phyloP scores from a whole-genome alignment of 192 early-diverging fungal genomes.

The Backusella australiensis region DNA sequence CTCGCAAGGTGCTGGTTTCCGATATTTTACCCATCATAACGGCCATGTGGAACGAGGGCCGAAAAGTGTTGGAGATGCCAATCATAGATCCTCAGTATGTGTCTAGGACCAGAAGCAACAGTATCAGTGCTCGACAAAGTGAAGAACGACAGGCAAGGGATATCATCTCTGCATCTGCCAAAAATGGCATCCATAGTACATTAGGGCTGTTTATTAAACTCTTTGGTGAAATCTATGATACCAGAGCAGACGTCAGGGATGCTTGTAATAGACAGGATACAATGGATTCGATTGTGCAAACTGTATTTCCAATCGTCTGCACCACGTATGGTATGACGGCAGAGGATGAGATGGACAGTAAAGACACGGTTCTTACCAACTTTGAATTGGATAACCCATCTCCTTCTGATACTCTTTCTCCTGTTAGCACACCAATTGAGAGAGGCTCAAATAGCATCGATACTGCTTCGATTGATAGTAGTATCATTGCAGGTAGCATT shows the following conservation, averaged over 20 bases:
- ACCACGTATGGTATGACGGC: slow-evolving; percentile 38
- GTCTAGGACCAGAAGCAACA: slow-evolving; percentile 1
- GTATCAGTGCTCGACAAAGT: neutral
- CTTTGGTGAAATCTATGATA: slow-evolving; percentile 12
- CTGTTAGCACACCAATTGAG: neutral
- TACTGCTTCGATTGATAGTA: neutral
- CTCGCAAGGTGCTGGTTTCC: slow-evolving; percentile 21
- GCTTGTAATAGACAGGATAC: slow-evolving; percentile 47
- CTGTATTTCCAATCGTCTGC: slow-evolving; percentile 54
- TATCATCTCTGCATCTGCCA: neutral
- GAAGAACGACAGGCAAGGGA: neutral
- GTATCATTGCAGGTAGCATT: slow-evolving; percentile 15
- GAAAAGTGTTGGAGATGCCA: neutral
- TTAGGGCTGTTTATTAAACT: slow-evolving; percentile 10
- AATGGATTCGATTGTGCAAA: slow-evolving; percentile 49
- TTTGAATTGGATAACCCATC: slow-evolving; percentile 1
- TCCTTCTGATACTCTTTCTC: neutral
- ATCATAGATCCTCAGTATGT: neutral
- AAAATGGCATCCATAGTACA: neutral
- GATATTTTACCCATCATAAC: slow-evolving; percentile 51
- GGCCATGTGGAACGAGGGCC: slow-evolving; percentile 25
- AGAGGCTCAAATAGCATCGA: neutral
- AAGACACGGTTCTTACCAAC: slow-evolving; percentile 33
- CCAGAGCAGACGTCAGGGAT: slow-evolving; percentile 44
- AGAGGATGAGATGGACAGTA: slow-evolving; percentile 44